A percentile compares a stretch with the other conserved stretches of the same genome.
These are phyloP conservation scores for Trametes pubescens DNA, from an alignment of 1,284 basidiomycete species.

Conservation along the genomic window DNA sequence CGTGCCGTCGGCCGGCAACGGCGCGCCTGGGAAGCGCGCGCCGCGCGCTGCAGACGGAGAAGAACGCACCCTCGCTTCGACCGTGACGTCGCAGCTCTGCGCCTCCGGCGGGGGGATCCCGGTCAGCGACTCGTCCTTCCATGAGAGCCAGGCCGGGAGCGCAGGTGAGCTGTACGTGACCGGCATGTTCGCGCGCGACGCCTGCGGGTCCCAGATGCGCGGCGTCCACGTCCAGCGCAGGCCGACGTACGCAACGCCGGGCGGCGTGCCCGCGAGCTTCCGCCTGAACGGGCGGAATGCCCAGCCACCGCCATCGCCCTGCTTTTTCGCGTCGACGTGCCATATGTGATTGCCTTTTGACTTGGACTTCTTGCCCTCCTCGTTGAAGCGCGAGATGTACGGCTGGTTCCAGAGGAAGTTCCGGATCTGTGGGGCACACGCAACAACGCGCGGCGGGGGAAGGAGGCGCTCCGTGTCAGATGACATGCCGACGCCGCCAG, in stretches of 20 bases:
- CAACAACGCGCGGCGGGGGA: not conserved
- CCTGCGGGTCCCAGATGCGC: conserved; percentile 97
- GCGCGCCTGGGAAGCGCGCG: no score
- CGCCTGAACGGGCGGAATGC: conserved; percentile 92
- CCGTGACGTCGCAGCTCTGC: conserved; percentile 74
- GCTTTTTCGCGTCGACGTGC: conserved; percentile 96
- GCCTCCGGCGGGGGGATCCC: conserved; percentile 78
- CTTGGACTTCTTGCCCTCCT: conserved; percentile 99
- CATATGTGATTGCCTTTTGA: conserved; percentile 99
- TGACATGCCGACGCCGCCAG: conserved; percentile 29
- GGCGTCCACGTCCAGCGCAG: conserved; percentile 93
- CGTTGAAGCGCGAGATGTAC: conserved; percentile 97
- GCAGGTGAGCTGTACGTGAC: conserved; percentile 84
- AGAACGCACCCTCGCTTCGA: conserved; percentile 69
- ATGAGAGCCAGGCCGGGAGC: conserved; percentile 87
- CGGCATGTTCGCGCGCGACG: conserved; percentile 79
- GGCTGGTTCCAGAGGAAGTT: conserved; percentile 96
- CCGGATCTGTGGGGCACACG: conserved; percentile 70
- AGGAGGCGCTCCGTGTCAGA: conserved; percentile 20
- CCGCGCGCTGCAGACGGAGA: not conserved
- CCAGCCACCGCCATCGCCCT: conserved; percentile 80
- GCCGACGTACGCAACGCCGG: conserved; percentile 84
- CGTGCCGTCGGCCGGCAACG: not conserved
- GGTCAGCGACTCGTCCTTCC: conserved; percentile 83
- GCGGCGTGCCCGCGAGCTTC: conserved; percentile 84